These are phyloP conservation scores for Aspergillus carlsbadensis DNA, from an alignment of 495 filamentous ascomycete genomes.

Conservation along the genomic window DNA sequence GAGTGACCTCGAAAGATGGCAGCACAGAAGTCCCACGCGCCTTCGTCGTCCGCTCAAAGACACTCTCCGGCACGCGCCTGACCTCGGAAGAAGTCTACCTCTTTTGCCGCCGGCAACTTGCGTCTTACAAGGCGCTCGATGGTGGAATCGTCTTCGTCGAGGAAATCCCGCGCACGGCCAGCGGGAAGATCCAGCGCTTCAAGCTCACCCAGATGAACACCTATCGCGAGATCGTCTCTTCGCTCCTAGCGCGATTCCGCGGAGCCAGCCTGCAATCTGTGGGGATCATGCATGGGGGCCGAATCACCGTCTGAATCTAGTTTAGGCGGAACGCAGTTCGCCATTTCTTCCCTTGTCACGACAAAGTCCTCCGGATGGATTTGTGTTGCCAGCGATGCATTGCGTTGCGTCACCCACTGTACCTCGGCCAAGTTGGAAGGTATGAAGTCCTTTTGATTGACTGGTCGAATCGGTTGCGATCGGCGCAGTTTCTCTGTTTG, in stretches of 20 bases:
- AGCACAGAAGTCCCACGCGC: conserved; percentile 70
- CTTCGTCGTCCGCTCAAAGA: conserved; percentile 61
- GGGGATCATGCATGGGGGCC: conserved; percentile 24
- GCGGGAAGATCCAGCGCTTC: conserved; percentile 73
- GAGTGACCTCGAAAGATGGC: conserved; percentile 52
- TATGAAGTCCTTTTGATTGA: too few relatives aligned
- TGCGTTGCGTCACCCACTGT: too few relatives aligned
- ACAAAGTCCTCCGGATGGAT: not conserved
- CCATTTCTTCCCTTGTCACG: not conserved
- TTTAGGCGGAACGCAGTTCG: not conserved
- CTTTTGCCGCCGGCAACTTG: conserved; percentile 59
- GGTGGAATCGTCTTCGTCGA: conserved; percentile 74
- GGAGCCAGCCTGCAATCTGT: conserved; percentile 24
- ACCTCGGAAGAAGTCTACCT: conserved; percentile 60
- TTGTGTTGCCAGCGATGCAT: not conserved
- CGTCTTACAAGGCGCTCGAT: conserved; percentile 66
- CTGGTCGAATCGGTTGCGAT: too few relatives aligned
- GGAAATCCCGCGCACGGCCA: conserved; percentile 71
- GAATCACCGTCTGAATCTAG: conserved; percentile 16
- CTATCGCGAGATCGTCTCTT: conserved; percentile 46
- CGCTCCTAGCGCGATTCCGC: conserved; percentile 35
- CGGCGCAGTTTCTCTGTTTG: too few relatives aligned
- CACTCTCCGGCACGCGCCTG: conserved; percentile 24
- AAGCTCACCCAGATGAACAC: conserved; percentile 45
- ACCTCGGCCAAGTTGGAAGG: too few relatives aligned